These are phyloP conservation scores for Globisporangium yorkense DNA, from an alignment of 352 stramenopile species.

Conservation along the genomic window DNA sequence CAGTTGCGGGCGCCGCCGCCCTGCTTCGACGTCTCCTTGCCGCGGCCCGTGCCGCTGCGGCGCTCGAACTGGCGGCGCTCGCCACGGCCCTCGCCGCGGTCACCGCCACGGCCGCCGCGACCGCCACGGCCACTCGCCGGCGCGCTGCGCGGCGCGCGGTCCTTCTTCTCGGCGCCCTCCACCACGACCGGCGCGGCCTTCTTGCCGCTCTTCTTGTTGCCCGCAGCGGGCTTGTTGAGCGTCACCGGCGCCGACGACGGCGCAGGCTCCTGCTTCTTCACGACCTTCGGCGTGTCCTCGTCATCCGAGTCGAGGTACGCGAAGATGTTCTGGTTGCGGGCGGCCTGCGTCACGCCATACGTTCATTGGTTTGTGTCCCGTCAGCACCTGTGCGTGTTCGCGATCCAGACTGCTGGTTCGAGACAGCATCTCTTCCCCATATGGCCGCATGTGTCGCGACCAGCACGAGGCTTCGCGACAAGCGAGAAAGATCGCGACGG, in stretches of 20 bases:
- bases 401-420: not conserved
- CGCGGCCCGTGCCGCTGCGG: constrained; percentile 92
- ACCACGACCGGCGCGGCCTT: constrained; percentile 36
- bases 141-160: constrained; percentile 42
- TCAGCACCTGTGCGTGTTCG: not conserved
- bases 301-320: constrained; percentile 72
- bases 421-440: not conserved
- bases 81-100: constrained; percentile 28
- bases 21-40: constrained; percentile 94
- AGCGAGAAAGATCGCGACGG: not conserved
- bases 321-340: constrained; percentile 65
- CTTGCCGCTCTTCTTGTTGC: constrained; percentile 79
- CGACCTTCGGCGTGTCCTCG: constrained; percentile 64
- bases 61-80: constrained; percentile 90
- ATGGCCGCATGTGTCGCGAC: not conserved
- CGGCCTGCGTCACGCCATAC: constrained; percentile 18
- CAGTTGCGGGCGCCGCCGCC: constrained; percentile 95
- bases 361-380: not conserved
- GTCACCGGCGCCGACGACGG: constrained; percentile 48
- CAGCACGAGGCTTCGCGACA: not conserved
- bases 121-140: constrained; percentile 34
- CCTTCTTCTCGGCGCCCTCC: constrained; percentile 43
- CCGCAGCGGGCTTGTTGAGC: constrained; percentile 79
- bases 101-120: constrained; percentile 38
- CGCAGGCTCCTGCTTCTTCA: constrained; percentile 45